These are phyloP conservation scores for Debaryomyces sp. DNA, from an alignment of 1,139 yeast genomes.

Conservation along the genomic window DNA sequence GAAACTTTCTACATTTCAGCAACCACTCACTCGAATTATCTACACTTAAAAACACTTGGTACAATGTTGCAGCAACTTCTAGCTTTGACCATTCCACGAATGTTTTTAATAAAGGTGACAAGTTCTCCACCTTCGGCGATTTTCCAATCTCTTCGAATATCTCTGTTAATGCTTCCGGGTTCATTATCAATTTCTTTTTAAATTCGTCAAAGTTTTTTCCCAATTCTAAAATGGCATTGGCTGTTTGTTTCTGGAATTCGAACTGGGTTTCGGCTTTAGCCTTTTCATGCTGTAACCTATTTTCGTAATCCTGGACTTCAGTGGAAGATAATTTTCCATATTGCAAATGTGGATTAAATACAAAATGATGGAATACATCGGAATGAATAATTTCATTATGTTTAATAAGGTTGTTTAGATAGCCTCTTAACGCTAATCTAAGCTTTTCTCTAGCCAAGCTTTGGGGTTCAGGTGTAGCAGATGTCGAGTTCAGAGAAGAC, in stretches of 20 bases:
- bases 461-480: not conserved
- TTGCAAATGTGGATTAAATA: conserved; percentile 35
- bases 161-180: conserved; percentile 51
- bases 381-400: conserved; percentile 61
- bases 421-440: conserved; percentile 76
- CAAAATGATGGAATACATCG: conserved; percentile 52
- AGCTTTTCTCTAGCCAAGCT: conserved; percentile 56
- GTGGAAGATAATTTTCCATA: conserved; percentile 33
- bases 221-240: conserved; percentile 41
- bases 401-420: conserved; percentile 54
- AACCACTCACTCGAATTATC: conserved; percentile 79
- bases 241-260: conserved; percentile 72
- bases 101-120: conserved; percentile 67
- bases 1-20: conserved; percentile 67
- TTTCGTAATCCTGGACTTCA: conserved; percentile 57
- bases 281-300: conserved; percentile 62
- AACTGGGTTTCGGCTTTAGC: conserved; percentile 64
- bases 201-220: conserved; percentile 56
- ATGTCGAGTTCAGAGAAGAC: not conserved
- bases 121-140: conserved; percentile 54
- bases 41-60: conserved; percentile 75
- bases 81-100: conserved; percentile 82
- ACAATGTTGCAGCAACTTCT: conserved; percentile 81
- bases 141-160: conserved; percentile 67
- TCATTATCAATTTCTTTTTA: conserved; percentile 51